phyloP scores from a whole-genome alignment of 805 yeast genomes.

The Candida parachauliodes region DNA sequence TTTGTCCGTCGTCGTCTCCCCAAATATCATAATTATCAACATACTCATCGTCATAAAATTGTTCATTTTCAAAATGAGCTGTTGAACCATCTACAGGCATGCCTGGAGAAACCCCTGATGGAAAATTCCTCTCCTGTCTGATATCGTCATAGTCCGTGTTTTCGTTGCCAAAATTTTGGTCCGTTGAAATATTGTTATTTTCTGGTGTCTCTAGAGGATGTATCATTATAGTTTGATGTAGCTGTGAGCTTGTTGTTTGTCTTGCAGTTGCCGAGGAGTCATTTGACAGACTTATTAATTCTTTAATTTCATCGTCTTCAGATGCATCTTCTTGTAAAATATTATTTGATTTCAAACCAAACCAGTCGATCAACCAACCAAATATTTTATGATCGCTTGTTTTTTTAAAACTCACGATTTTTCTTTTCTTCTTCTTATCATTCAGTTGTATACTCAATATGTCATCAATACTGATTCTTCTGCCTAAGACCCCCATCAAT shows the following conservation, averaged over 20 bases:
- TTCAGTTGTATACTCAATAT: conserved; percentile 12
- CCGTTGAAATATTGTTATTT: too few relatives aligned
- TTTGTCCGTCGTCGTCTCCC: conserved; percentile 11
- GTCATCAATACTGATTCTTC: conserved; percentile 51
- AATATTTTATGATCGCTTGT: conserved; percentile 1
- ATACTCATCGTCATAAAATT: conserved; percentile 22
- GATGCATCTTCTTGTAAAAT: conserved; percentile 7
- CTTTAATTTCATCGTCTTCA: conserved; percentile 8
- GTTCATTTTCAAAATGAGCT: conserved; percentile 1
- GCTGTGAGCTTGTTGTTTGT: neutral
- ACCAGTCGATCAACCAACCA: conserved; percentile 2
- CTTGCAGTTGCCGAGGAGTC: conserved; percentile 3
- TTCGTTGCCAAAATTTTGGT: too few relatives aligned
- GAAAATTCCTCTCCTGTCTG: too few relatives aligned
- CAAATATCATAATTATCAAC: conserved; percentile 24
- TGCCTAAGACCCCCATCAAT: conserved; percentile 57
- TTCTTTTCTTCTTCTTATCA: conserved; percentile 1
- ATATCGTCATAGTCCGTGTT: too few relatives aligned
- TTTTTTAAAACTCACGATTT: conserved; percentile 4
- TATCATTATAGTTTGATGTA: neutral
- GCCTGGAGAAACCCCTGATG: neutral
- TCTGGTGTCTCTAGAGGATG: neutral
- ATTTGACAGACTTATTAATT: conserved; percentile 4
- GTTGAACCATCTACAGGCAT: neutral
- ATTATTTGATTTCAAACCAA: conserved; percentile 2